phyloP scores from a whole-genome alignment of 179 eudicot genomes.

The Pouteria campechiana region DNA sequence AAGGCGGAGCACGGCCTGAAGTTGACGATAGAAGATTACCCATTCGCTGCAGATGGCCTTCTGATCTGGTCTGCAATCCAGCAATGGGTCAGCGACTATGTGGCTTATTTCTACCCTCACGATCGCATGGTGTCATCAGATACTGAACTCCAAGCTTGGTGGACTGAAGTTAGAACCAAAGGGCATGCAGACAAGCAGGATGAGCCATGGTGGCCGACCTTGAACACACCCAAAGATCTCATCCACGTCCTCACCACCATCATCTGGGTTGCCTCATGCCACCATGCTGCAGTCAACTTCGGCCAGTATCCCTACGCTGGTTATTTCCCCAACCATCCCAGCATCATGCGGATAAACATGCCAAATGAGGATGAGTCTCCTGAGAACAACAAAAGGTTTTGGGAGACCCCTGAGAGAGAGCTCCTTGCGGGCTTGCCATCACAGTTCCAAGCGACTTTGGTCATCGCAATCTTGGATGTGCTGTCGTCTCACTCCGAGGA shows the following conservation, averaged over 20 bases:
- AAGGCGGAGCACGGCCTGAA: slow-evolving; percentile 72
- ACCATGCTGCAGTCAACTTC: slow-evolving; percentile 87
- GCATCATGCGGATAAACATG: slow-evolving; percentile 62
- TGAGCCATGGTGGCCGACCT: slow-evolving; percentile 76
- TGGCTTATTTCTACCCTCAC: slow-evolving; percentile 63
- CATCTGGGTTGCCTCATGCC: slow-evolving; percentile 89
- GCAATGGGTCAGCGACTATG: slow-evolving; percentile 68
- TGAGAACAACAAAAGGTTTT: slow-evolving; percentile 47
- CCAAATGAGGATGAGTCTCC: slow-evolving; percentile 79
- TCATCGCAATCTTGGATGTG: slow-evolving; percentile 87
- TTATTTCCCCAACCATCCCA: slow-evolving; percentile 85
- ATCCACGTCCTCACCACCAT: slow-evolving; percentile 62
- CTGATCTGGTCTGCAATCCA: slow-evolving; percentile 76
- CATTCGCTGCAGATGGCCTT: slow-evolving; percentile 89
- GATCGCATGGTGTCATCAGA: slow-evolving; percentile 38
- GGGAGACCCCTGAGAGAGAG: slow-evolving; percentile 58
- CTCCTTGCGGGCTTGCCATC: slow-evolving; percentile 64
- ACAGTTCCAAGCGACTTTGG: slow-evolving; percentile 76
- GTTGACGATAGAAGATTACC: slow-evolving; percentile 75
- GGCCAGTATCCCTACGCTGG: slow-evolving; percentile 98
- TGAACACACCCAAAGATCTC: slow-evolving; percentile 57
- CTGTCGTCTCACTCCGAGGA: slow-evolving; percentile 91
- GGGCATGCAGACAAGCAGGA: slow-evolving; percentile 77
- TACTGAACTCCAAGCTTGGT: slow-evolving; percentile 88
- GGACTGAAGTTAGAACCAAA: slow-evolving; percentile 67